Evolutionary conservation across 371 early-diverging fungal genomes (phyloP), one percentile per base, ranked within the genome.

Genomic region (Syncephalastrum racemosum): DNA sequence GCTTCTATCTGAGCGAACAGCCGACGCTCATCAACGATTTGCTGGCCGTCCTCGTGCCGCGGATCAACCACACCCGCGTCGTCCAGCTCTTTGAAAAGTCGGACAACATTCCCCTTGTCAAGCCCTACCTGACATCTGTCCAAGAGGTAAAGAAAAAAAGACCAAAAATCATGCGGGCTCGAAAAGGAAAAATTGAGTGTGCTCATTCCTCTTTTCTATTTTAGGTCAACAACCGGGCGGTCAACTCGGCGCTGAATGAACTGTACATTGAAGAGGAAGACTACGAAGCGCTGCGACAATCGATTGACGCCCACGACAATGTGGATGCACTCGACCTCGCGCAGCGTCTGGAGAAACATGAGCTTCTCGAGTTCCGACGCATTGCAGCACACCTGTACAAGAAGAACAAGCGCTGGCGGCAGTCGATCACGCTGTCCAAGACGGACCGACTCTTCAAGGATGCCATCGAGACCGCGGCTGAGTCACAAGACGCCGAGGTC

Each of bases 241-340:
- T 98, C 64, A 98, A 97, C 80, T 84, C 80, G 31, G 96, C 97
- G 0, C 90, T 91, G 82, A 94, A 97, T 66, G 97, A 96, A 54
- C 77, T 98, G 50, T 81, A 94, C 58, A 95, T 97, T 56, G 99
- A 96, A 72, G 97, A 97, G 77, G 96, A 96, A 67, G 97, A 97
- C 68, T 93, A 83, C 73, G 85, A 90, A 27, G 84, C 91, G 1
- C 76, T 97, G 39, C 92, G 96, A 24, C 90, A 90, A 63, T 93
- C 95, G 15, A 91, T 97, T 53, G 96, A 95, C 71, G 79, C 83
- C 53, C 90, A 89, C 75, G 90, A 91, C 72, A 93, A 93, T 80
- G 92, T 97, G 81, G 97, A 97, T 73, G 86, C 87, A 53, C 77
- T 95, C 46, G 89, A 91, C 4, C 81, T 98, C 50, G 97, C 97